These are phyloP conservation scores for Globisporangium cederbergense DNA, from an alignment of 352 stramenopile species.

Conservation along the genomic window DNA sequence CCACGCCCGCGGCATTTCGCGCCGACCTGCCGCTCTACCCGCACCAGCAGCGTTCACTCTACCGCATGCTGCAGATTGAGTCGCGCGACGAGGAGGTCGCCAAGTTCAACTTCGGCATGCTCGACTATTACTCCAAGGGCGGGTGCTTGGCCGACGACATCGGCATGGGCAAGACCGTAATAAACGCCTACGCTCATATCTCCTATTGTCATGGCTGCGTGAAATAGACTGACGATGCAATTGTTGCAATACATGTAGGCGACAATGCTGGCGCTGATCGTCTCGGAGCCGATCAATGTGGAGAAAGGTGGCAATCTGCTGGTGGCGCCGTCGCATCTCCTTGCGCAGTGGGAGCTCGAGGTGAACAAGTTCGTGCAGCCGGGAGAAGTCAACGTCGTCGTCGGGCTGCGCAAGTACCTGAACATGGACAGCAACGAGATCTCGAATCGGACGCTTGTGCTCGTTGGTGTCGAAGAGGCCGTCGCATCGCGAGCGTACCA, in stretches of 20 bases:
- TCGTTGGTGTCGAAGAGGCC: conserved; percentile 74
- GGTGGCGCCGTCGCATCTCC: conserved; percentile 72
- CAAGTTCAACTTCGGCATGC: conserved; percentile 72
- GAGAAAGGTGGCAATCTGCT: conserved; percentile 57
- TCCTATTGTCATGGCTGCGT: too few species aligned
- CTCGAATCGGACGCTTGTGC: conserved; percentile 78
- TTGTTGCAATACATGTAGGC: conserved; percentile 15
- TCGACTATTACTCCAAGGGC: conserved; percentile 70
- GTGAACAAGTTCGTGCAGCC: conserved; percentile 71
- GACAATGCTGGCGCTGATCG: conserved; percentile 74
- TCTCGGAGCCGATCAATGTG: conserved; percentile 53
- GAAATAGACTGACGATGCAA: too few species aligned
- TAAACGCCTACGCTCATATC: too few species aligned
- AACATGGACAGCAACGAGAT: conserved; percentile 36
- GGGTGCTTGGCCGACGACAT: conserved; percentile 76
- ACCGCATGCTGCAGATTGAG: conserved; percentile 85
- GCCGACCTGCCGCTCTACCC: conserved; percentile 53
- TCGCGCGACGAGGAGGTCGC: conserved; percentile 52
- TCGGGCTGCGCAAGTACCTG: conserved; percentile 59
- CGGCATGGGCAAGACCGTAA: conserved; percentile 73
- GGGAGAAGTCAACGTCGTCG: conserved; percentile 69
- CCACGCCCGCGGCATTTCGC: conserved; percentile 56
- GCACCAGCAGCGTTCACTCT: conserved; percentile 79
- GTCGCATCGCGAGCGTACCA: conserved; percentile 53
- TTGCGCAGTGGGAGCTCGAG: conserved; percentile 79